Percentiles rank a stretch among this genome's conserved stretches.
Evolutionary conservation across 495 filamentous ascomycete genomes (phyloP).

Genomic region (Hypomontagnella monticulosa): DNA sequence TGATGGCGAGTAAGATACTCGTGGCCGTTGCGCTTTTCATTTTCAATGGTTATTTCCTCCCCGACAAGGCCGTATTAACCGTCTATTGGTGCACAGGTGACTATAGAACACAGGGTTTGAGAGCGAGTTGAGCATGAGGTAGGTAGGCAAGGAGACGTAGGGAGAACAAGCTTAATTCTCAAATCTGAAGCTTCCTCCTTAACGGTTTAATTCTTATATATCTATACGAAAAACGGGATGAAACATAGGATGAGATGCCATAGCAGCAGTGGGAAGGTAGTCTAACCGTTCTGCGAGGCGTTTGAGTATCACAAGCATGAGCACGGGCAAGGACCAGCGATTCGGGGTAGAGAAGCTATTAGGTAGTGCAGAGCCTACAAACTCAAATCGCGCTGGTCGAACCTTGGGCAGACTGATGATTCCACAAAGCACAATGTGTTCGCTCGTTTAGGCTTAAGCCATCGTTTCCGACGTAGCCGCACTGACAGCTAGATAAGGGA

Average conservation of each 20-base stretch:
- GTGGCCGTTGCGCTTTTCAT: conserved; percentile 3
- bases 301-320: background rate
- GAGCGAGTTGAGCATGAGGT: background rate
- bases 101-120: no score
- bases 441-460: background rate
- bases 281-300: background rate
- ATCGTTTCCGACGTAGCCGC: background rate
- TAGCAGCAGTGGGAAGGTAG: conserved; percentile 1
- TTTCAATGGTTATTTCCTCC: background rate
- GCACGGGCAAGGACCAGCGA: background rate
- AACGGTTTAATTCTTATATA: background rate
- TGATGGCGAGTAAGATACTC: background rate
- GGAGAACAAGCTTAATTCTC: background rate
- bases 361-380: background rate
- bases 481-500: background rate
- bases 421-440: background rate
- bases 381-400: background rate
- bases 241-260: background rate
- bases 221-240: background rate
- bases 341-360: background rate
- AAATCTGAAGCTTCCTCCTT: no score
- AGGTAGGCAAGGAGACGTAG: background rate
- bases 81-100: background rate
- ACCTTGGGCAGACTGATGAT: background rate
- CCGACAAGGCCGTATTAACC: background rate